Percentiles rank a stretch among this genome's conserved stretches.
Evolutionary conservation across 2,329 filamentous ascomycete genomes (phyloP).

Genomic region (Fusarium sp.): DNA sequence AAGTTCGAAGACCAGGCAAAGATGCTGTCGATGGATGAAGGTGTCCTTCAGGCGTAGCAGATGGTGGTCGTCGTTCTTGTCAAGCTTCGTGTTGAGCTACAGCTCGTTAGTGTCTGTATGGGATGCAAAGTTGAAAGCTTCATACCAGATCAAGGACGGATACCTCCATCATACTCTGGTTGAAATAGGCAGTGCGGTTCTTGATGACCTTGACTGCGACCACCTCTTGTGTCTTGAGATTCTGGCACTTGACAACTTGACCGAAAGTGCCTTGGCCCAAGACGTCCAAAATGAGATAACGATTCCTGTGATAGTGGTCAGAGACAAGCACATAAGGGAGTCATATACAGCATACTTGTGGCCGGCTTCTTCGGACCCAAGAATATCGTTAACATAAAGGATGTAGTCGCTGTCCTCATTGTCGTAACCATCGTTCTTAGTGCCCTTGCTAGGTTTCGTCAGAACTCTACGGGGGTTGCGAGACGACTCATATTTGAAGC

Average conservation of each 20-base stretch:
- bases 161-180: conserved; percentile 99
- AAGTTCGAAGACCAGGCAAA: conserved; percentile 95
- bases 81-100: conserved; percentile 95
- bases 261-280: conserved; percentile 97
- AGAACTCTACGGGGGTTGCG: conserved; percentile 94
- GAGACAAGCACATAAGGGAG: conserved; percentile 5
- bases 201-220: conserved; percentile 99
- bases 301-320: conserved; percentile 70
- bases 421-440: conserved; percentile 98
- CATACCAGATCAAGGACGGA: conserved; percentile 93
- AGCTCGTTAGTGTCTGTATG: conserved; percentile 40
- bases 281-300: conserved; percentile 96
- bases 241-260: conserved; percentile 99
- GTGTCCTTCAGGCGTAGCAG: conserved; percentile 94
- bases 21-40: conserved; percentile 96
- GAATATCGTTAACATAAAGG: conserved; percentile 97
- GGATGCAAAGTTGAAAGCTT: not conserved
- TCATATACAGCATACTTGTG: conserved; percentile 77
- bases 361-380: conserved; percentile 96
- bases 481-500: conserved; percentile 98
- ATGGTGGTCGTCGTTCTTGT: conserved; percentile 99
- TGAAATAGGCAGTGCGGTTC: conserved; percentile 98
- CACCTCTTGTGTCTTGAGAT: conserved; percentile 97
- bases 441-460: conserved; percentile 97
- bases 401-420: conserved; percentile 99